Percentiles rank a stretch among this genome's conserved stretches.
Evolutionary conservation across 495 filamentous ascomycete species (phyloP).

Genomic region (Penicillium chermesinum): DNA sequence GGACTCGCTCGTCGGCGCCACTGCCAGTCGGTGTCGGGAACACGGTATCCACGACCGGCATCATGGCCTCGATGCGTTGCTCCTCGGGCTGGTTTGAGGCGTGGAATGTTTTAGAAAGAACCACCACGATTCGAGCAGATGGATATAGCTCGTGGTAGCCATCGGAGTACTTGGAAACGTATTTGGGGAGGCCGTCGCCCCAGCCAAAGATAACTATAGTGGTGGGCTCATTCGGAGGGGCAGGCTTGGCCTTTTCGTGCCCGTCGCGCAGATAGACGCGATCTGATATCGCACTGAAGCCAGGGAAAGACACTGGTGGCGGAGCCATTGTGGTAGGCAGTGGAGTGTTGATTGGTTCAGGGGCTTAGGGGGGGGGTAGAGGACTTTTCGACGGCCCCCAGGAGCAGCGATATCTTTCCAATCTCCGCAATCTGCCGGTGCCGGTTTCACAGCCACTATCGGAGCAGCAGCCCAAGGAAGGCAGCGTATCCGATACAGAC

Average conservation of each 20-base stretch:
- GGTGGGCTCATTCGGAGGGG: slow-evolving; percentile 19
- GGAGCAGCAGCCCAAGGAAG: not conserved
- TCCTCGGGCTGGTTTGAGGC: slow-evolving; percentile 39
- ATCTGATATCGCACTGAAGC: slow-evolving; percentile 24
- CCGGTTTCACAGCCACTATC: not conserved
- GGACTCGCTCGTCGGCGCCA: slow-evolving; percentile 22
- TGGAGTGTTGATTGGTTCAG: not conserved
- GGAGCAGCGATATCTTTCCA: not conserved
- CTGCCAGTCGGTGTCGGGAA: slow-evolving; percentile 31
- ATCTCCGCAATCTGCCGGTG: not conserved
- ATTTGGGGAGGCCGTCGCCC: slow-evolving; percentile 49
- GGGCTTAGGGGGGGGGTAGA: too few relatives aligned
- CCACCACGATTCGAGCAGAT: slow-evolving; percentile 37
- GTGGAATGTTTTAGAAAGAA: slow-evolving; percentile 44
- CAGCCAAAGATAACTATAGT: slow-evolving; percentile 45
- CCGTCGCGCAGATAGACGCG: slow-evolving; percentile 25
- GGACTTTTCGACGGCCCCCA: not conserved
- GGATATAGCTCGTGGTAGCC: slow-evolving; percentile 50
- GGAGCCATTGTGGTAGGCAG: slow-evolving; percentile 15
- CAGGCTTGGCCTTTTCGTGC: slow-evolving; percentile 13
- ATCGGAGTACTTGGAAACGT: slow-evolving; percentile 50
- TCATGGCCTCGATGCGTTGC: slow-evolving; percentile 40
- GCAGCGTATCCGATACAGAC: not conserved
- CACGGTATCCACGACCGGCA: slow-evolving; percentile 43
- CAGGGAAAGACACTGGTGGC: slow-evolving; percentile 22